Percentiles rank a stretch among this genome's conserved stretches.
phyloP scores from a whole-genome alignment of 495 filamentous ascomycete genomes.

The Aspergillus conjunctus region DNA sequence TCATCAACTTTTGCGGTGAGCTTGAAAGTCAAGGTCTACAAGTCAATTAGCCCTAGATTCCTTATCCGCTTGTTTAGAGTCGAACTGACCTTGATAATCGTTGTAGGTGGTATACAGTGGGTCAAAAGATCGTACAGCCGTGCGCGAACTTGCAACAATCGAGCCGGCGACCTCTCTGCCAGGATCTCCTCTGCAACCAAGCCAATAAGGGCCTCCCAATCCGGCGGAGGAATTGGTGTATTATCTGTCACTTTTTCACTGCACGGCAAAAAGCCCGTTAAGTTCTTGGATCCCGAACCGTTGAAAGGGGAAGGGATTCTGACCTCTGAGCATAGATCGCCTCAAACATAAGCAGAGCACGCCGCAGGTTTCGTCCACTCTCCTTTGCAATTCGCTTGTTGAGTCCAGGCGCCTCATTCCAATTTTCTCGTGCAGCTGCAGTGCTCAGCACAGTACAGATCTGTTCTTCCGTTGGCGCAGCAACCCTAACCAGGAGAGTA shows the following conservation, averaged over 20 bases:
- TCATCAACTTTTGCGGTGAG: slow-evolving; percentile 86
- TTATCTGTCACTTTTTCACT: slow-evolving; percentile 90
- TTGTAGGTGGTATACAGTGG: slow-evolving; percentile 94
- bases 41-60: slow-evolving; percentile 12
- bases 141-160: slow-evolving; percentile 81
- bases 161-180: slow-evolving; percentile 82
- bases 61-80: not conserved
- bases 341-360: slow-evolving; percentile 92
- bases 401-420: slow-evolving; percentile 66
- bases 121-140: slow-evolving; percentile 95
- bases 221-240: slow-evolving; percentile 88
- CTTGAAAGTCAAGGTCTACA: slow-evolving; percentile 81
- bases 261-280: slow-evolving; percentile 9
- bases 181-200: slow-evolving; percentile 90
- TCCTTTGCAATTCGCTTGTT: slow-evolving; percentile 86
- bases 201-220: slow-evolving; percentile 90
- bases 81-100: slow-evolving; percentile 72
- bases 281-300: slow-evolving; percentile 11
- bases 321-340: slow-evolving; percentile 96
- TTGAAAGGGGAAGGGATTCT: slow-evolving; percentile 22
- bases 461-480: slow-evolving; percentile 82
- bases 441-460: slow-evolving; percentile 75
- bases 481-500: slow-evolving; percentile 86
- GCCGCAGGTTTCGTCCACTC: slow-evolving; percentile 86
- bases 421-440: slow-evolving; percentile 77